A percentile compares a stretch with the other conserved stretches of the same genome.
These are phyloP conservation scores for Fusarium sp. DNA, from an alignment of 2,329 filamentous ascomycete species.

Conservation along the genomic window DNA sequence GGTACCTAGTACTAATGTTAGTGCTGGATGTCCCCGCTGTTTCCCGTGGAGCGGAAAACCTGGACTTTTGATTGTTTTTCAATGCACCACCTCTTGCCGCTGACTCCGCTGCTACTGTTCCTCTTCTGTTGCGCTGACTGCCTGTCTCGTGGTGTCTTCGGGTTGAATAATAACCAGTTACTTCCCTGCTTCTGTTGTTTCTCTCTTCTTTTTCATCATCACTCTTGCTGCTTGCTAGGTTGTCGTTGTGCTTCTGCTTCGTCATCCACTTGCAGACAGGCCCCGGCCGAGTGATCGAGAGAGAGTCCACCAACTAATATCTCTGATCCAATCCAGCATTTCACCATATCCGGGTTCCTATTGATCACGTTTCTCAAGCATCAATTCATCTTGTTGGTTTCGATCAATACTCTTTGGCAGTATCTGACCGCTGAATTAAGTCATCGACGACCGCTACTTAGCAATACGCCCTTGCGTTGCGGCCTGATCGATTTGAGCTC, in stretches of 20 bases:
- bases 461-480: conserved; percentile 39
- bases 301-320: conserved; percentile 19
- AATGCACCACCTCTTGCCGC: conserved; percentile 41
- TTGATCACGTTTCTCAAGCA: conserved; percentile 4
- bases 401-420: conserved; percentile 6
- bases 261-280: conserved; percentile 28
- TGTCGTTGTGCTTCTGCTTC: conserved; percentile 19
- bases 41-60: conserved; percentile 35
- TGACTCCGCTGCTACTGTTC: conserved; percentile 19
- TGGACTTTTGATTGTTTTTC: conserved; percentile 45
- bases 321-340: background rate
- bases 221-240: conserved; percentile 19
- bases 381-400: conserved; percentile 3
- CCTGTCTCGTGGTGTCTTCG: conserved; percentile 17
- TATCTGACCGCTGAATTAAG: conserved; percentile 13
- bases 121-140: background rate
- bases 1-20: conserved; percentile 14
- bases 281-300: conserved; percentile 36
- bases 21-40: conserved; percentile 33
- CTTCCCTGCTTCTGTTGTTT: conserved; percentile 16
- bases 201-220: conserved; percentile 19
- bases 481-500: conserved; percentile 38
- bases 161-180: conserved; percentile 28
- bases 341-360: background rate
- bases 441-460: conserved; percentile 14